phyloP scores from a whole-genome alignment of 2,329 filamentous ascomycete species.

The Ophiostoma ulmi region DNA sequence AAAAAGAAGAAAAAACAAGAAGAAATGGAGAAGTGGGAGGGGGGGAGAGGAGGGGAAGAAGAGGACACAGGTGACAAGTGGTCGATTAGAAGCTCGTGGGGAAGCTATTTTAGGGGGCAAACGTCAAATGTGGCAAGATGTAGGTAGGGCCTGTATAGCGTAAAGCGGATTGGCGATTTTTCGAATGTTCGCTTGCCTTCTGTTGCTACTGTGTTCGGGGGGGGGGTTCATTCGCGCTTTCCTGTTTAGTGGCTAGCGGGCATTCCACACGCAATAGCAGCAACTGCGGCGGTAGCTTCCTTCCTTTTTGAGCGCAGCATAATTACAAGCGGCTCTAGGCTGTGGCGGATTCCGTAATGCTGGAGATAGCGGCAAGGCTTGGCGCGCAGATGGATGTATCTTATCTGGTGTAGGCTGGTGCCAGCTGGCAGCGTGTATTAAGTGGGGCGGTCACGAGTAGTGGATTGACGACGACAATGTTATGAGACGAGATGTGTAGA shows the following conservation, averaged over 20 bases:
- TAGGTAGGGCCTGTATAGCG: conserved; percentile 5
- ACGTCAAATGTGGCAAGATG: conserved; percentile 23
- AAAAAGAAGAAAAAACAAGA: not conserved
- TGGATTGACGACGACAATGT: too few species aligned
- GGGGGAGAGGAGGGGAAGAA: not conserved
- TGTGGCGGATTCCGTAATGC: too few species aligned
- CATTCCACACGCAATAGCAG: conserved; percentile 4
- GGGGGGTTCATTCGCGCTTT: conserved; percentile 13
- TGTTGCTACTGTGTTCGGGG: conserved; percentile 9
- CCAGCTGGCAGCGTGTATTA: not conserved
- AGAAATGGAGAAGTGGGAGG: not conserved
- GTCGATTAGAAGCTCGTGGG: conserved; percentile 16
- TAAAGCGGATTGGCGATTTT: not conserved
- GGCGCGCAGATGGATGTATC: not conserved
- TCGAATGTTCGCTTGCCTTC: conserved; percentile 16
- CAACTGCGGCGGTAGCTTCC: not conserved
- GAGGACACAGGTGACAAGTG: not conserved
- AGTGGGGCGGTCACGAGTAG: not conserved
- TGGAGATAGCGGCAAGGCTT: not conserved
- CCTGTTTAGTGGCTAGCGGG: conserved; percentile 21
- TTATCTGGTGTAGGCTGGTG: not conserved
- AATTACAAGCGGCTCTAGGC: not conserved
- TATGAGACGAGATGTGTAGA: too few species aligned
- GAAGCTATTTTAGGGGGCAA: conserved; percentile 17
- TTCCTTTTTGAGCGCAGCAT: conserved; percentile 19